A percentile compares a stretch with the other conserved stretches of the same genome.
Conservation (phyloP, 164 flowering plant species). For the Macadamia integrifolia region DNA sequence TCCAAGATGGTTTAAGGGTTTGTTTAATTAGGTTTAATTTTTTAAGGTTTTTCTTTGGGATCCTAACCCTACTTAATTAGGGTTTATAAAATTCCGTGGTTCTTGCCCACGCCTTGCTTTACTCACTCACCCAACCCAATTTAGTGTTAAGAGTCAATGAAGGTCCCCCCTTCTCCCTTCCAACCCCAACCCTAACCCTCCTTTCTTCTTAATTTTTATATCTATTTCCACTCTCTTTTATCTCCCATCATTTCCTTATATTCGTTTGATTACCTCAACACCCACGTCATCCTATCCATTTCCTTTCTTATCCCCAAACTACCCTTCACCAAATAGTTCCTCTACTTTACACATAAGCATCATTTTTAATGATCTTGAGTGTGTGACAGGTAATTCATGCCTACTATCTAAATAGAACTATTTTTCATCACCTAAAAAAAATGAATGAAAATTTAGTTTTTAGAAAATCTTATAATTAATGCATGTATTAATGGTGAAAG, state of each 20-base stretch:
- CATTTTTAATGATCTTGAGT: too few relatives aligned
- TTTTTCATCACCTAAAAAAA: too few relatives aligned
- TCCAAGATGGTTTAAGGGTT: conserved; percentile 26
- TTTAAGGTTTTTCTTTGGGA: conserved; percentile 17
- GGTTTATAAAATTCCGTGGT: background rate
- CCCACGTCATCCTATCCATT: background rate
- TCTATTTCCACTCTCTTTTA: background rate
- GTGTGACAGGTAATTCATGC: too few relatives aligned
- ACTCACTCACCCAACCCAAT: background rate
- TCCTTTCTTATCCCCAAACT: background rate
- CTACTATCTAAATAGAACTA: too few relatives aligned
- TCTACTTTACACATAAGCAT: background rate
- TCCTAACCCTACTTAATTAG: conserved; percentile 19
- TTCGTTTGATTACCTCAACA: background rate
- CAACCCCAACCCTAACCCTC: too few relatives aligned
- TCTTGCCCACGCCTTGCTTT: background rate
- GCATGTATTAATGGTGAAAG: too few relatives aligned
- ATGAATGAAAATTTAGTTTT: too few relatives aligned
- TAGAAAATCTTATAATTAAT: too few relatives aligned
- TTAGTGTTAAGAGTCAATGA: too few relatives aligned
- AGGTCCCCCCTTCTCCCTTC: too few relatives aligned
- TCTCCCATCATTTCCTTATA: background rate
- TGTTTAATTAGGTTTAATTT: too few relatives aligned
- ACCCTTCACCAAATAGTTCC: background rate
- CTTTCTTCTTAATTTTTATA: background rate